These are phyloP conservation scores for Suhomyces kilbournensis DNA, from an alignment of 805 yeast species.

Conservation along the genomic window DNA sequence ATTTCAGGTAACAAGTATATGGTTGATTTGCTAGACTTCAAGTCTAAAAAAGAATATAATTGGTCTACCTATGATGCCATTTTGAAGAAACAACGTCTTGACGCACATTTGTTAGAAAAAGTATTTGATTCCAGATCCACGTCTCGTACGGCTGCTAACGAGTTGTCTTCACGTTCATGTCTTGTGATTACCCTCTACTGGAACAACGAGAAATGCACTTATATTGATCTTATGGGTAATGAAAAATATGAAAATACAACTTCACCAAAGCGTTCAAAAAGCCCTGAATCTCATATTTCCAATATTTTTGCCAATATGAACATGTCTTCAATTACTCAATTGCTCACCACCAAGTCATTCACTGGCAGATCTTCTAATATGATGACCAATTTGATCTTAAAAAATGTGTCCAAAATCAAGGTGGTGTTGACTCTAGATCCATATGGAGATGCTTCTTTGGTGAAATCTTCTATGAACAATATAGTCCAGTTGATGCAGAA, in stretches of 20 bases:
- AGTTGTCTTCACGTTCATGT: constrained; percentile 24
- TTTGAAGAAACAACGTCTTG: constrained; percentile 11
- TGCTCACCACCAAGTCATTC: constrained; percentile 13
- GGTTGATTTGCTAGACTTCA: constrained; percentile 23
- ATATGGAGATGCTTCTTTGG: constrained; percentile 20
- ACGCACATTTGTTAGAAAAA: constrained; percentile 6
- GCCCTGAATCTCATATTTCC: constrained; percentile 7
- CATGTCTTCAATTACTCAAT: constrained; percentile 27
- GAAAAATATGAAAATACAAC: constrained; percentile 19
- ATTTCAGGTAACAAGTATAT: constrained; percentile 23
- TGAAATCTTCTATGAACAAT: constrained; percentile 25
- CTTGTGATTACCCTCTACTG: constrained; percentile 22
- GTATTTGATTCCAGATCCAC: constrained; percentile 21
- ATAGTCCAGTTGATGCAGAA: constrained; percentile 20
- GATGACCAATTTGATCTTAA: constrained; percentile 26
- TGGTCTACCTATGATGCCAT: constrained; percentile 12
- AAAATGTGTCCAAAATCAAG: constrained; percentile 13
- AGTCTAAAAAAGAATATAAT: constrained; percentile 8
- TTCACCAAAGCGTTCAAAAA: background rate
- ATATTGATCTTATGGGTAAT: constrained; percentile 30
- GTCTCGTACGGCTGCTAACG: constrained; percentile 16
- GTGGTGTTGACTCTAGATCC: constrained; percentile 28
- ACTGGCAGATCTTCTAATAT: constrained; percentile 24
- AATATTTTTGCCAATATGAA: constrained; percentile 26
- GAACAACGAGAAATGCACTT: constrained; percentile 17